Base-by-base conservation (phyloP, 2,329 filamentous ascomycete genomes). In the Fusarium penzigii region DNA sequence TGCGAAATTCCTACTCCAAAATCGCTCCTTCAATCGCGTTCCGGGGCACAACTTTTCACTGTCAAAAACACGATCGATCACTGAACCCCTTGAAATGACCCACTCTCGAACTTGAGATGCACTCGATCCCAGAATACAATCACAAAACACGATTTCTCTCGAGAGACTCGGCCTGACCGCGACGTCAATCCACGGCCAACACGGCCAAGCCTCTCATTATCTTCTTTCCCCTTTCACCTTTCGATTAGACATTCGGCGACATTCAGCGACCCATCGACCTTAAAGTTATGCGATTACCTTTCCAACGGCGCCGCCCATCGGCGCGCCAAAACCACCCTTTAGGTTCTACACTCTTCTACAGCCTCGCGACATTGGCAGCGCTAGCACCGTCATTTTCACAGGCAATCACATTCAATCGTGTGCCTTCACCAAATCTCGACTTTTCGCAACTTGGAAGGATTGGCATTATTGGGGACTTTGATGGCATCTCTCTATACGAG, bases 401-500 rank as follows among this genome's bases (percentile, higher is more conserved):
- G 20, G 83, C 82, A 39, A 72, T 86, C 55, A 79, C 75, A 29
- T 87, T 90, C 70, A 82, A 77, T 42, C 70, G 83, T 13, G 80
- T 84, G 39, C 84, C 90, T 3, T 76, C 84, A 13, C 78, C 89
- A 51, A 86, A 92, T 65, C 83, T 99, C 68, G 89, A 96, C 68
- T 81, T 96, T 53, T 83, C 81, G 29, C 77, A 85, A 51, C 78
- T 99, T 36, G 94, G 94, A 52, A 85, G 89, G 63, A 86, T 97
- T 61, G 92, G 89, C 49, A 80, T 99, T 53, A 88, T 86, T 2
- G 94, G 94, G 63, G 87, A 97, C 72, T 99, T 96, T 70, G 85
- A 90, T 65, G 90, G 92, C 49, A 89, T 97, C 64, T 97, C 94
- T 12, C 77, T 97, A 39, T 97, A 94, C 75, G 79, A 92, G 68